phyloP scores from a whole-genome alignment of 441 rosid genomes.

The Eutrema salsugineum region DNA sequence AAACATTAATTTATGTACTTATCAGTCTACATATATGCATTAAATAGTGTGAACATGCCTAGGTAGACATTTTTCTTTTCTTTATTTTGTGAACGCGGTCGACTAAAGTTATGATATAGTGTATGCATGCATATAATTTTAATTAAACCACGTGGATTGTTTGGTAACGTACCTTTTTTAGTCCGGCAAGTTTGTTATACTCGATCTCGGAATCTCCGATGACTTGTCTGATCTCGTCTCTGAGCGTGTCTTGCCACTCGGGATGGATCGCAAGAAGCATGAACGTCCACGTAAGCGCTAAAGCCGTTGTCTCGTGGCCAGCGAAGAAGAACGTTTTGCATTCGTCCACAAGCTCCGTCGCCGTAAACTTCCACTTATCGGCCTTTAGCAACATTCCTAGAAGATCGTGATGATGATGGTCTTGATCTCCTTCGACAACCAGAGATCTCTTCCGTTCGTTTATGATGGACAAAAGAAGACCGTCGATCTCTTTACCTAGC shows the following conservation, averaged over 20 bases:
- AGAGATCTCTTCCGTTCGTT: conserved; percentile 36
- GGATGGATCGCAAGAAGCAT: conserved; percentile 72
- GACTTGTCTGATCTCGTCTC: conserved; percentile 76
- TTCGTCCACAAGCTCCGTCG: conserved; percentile 76
- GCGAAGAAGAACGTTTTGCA: conserved; percentile 96
- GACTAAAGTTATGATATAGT: not conserved
- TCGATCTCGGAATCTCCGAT: conserved; percentile 56
- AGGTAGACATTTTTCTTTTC: not conserved
- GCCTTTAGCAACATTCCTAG: conserved; percentile 55
- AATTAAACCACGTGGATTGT: conserved; percentile 19
- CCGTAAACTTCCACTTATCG: conserved; percentile 45
- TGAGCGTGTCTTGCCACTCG: conserved; percentile 70
- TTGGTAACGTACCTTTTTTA: conserved; percentile 67
- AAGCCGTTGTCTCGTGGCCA: conserved; percentile 94
- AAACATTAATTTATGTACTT: not conserved
- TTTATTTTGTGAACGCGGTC: conserved; percentile 5
- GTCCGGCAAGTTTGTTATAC: conserved; percentile 61
- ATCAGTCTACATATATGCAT: not conserved
- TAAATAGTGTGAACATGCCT: conserved; percentile 6
- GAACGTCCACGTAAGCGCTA: conserved; percentile 85
- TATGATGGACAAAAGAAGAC: conserved; percentile 58
- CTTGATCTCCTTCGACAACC: not conserved
- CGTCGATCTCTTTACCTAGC: conserved; percentile 74
- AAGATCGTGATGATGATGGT: conserved; percentile 42
- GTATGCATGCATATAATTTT: conserved; percentile 5